These are phyloP conservation scores for Kodamaea kakaduensis DNA, from an alignment of 805 yeast genomes.

Conservation along the genomic window DNA sequence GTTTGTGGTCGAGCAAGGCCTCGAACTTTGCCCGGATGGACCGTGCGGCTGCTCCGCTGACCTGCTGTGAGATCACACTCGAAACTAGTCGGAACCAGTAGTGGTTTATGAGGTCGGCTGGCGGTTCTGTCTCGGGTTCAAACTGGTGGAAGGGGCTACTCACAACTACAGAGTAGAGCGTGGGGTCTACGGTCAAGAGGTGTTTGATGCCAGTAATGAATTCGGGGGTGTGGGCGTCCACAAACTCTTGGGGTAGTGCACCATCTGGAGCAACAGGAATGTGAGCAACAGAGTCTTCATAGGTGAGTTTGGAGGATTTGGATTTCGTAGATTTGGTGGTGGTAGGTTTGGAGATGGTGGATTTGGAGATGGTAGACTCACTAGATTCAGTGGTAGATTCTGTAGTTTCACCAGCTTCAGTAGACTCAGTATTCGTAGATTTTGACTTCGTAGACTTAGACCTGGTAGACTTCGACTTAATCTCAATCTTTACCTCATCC, in stretches of 20 bases:
- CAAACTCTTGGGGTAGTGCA: constrained; percentile 24
- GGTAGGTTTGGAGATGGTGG: constrained; percentile 1
- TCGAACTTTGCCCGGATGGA: constrained; percentile 53
- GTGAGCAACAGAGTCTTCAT: constrained; percentile 11
- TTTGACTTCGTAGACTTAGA: too few species aligned
- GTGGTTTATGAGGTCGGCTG: constrained; percentile 17
- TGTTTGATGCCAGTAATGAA: constrained; percentile 32
- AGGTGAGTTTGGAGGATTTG: constrained; percentile 3
- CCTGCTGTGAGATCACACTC: constrained; percentile 64
- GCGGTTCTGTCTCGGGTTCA: constrained; percentile 6
- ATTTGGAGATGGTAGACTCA: too few species aligned
- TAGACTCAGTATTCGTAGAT: too few species aligned
- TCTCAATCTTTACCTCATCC: too few species aligned
- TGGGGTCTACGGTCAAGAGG: constrained; percentile 28
- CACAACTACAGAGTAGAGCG: constrained; percentile 32
- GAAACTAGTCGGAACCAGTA: constrained; percentile 38
- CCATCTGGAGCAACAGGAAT: constrained; percentile 8
- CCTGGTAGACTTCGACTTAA: too few species aligned
- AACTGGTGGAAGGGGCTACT: constrained; percentile 26
- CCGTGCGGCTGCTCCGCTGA: constrained; percentile 76
- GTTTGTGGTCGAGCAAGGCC: constrained; percentile 36
- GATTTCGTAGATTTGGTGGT: too few species aligned
- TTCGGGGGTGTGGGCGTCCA: constrained; percentile 28
- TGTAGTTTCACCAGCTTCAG: too few species aligned
- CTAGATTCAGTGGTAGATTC: too few species aligned